These are phyloP conservation scores for Stereum hirsutum DNA, from an alignment of 1,284 basidiomycete species.

Conservation along the genomic window DNA sequence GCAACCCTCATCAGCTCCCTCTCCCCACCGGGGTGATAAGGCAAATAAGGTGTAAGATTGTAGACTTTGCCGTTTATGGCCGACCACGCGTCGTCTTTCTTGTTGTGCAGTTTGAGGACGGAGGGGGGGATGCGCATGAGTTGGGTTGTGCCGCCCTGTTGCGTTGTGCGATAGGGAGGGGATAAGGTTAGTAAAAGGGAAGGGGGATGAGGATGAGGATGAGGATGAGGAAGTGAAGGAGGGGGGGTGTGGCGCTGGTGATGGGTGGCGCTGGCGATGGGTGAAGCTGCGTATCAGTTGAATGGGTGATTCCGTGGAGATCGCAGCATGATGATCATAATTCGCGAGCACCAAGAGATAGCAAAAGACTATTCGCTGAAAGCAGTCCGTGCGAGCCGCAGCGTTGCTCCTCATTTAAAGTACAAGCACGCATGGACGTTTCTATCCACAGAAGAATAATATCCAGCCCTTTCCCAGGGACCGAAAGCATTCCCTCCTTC, in stretches of 20 bases:
- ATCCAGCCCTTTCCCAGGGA: no score
- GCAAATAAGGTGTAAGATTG: conserved; percentile 89
- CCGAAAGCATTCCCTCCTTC: no score
- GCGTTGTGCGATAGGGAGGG: conserved; percentile 23
- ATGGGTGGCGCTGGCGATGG: no score
- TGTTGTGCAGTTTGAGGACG: conserved; percentile 79
- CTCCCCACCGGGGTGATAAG: conserved; percentile 92
- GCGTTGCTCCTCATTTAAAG: no score
- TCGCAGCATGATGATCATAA: not conserved
- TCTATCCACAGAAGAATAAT: no score
- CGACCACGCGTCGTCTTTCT: conserved; percentile 87
- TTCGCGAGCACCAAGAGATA: no score
- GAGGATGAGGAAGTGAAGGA: not conserved
- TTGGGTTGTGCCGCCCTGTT: conserved; percentile 40
- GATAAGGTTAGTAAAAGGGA: not conserved
- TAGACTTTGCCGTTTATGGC: conserved; percentile 93
- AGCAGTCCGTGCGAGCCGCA: no score
- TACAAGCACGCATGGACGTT: no score
- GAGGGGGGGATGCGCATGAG: conserved; percentile 75
- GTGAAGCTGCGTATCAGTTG: no score
- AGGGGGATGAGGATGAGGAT: not conserved
- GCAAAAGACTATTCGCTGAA: no score
- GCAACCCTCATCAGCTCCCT: conserved; percentile 94
- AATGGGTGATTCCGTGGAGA: no score
- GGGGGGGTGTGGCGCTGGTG: no score